phyloP scores from a whole-genome alignment of 805 yeast genomes.

The Debaryomyces hansenii region DNA sequence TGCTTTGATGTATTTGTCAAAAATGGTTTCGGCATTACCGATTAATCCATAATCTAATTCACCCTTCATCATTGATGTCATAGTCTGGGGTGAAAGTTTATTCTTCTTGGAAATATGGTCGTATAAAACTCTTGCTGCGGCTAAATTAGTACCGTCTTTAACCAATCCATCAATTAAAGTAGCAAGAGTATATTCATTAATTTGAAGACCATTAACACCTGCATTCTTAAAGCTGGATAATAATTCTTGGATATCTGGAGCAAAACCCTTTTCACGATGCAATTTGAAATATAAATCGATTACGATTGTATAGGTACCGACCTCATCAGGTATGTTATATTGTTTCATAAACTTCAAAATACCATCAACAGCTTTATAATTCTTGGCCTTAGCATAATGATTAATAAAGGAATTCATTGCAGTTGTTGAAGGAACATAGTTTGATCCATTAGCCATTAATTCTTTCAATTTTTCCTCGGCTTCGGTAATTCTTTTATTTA shows the following conservation, averaged over 20 bases:
- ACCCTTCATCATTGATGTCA: conserved; percentile 48
- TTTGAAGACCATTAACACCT: conserved; percentile 12
- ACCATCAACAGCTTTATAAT: conserved; percentile 50
- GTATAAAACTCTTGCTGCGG: conserved; percentile 53
- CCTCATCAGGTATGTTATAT: conserved; percentile 50
- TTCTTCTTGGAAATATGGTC: conserved; percentile 35
- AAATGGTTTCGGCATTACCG: conserved; percentile 28
- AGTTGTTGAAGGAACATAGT: conserved; percentile 43
- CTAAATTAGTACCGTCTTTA: conserved; percentile 44
- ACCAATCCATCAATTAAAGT: conserved; percentile 55
- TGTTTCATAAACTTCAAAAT: conserved; percentile 45
- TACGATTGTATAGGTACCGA: conserved; percentile 61
- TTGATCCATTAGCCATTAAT: conserved; percentile 30
- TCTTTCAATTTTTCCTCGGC: conserved; percentile 45
- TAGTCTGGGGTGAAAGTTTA: conserved; percentile 35
- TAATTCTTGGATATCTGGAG: conserved; percentile 40
- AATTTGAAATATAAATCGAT: conserved; percentile 54
- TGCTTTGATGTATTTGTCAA: conserved; percentile 32
- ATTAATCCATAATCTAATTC: conserved; percentile 45
- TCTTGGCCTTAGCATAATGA: conserved; percentile 37
- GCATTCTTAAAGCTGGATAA: conserved; percentile 40
- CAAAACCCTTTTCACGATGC: conserved; percentile 41
- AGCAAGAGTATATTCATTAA: conserved; percentile 49
- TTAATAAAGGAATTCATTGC: conserved; percentile 55
- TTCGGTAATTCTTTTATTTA: conserved; percentile 37